A percentile compares a stretch with the other conserved stretches of the same genome.
Evolutionary conservation across 1,139 yeast genomes (phyloP).

Genomic region (Hyphopichia buzzinii): DNA sequence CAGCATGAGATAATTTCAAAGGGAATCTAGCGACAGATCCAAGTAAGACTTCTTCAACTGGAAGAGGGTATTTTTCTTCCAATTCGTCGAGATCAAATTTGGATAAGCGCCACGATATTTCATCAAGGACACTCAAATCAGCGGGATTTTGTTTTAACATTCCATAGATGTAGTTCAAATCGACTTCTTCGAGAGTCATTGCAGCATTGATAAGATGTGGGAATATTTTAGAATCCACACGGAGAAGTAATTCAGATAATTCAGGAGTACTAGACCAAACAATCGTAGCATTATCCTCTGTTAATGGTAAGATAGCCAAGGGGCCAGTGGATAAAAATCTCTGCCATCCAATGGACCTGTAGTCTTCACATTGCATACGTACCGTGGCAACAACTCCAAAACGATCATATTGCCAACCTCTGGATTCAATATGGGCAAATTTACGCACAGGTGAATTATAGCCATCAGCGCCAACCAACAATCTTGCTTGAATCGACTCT

Average conservation of each 20-base stretch:
- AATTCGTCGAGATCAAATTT: conserved; percentile 39
- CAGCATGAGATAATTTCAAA: conserved; percentile 84
- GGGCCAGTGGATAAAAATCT: conserved; percentile 92
- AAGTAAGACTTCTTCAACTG: conserved; percentile 56
- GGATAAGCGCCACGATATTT: conserved; percentile 70
- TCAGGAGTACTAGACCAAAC: conserved; percentile 93
- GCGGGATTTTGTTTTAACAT: conserved; percentile 32
- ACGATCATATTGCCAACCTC: conserved; percentile 90
- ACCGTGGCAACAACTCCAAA: conserved; percentile 92
- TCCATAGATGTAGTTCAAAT: conserved; percentile 37
- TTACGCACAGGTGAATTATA: conserved; percentile 89
- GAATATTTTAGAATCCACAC: conserved; percentile 61
- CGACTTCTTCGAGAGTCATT: conserved; percentile 59
- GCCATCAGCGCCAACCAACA: conserved; percentile 94
- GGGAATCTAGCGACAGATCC: conserved; percentile 87
- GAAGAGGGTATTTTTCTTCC: conserved; percentile 66
- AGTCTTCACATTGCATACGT: conserved; percentile 69
- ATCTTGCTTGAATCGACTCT: conserved; percentile 58
- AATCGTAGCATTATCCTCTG: conserved; percentile 79
- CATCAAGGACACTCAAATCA: conserved; percentile 55
- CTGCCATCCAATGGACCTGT: conserved; percentile 83
- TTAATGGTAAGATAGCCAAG: conserved; percentile 83
- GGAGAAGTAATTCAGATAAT: conserved; percentile 59
- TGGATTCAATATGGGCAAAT: conserved; percentile 75
- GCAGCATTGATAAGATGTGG: conserved; percentile 81